Conservation (phyloP, 495 filamentous ascomycete species). For the Penicillium pancosmium region DNA sequence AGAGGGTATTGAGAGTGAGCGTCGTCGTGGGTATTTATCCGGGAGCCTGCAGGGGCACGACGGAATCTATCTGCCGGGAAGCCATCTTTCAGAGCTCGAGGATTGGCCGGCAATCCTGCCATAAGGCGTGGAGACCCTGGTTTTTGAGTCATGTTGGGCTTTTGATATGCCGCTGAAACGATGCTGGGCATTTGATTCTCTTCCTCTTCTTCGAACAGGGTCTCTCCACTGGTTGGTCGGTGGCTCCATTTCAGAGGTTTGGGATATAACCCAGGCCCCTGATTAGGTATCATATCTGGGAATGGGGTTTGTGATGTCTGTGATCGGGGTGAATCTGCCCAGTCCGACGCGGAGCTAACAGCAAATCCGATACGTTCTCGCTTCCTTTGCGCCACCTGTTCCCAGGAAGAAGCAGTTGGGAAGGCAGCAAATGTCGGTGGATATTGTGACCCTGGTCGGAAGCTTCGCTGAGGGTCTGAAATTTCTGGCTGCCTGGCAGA, state of each 20-base stretch:
- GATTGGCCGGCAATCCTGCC: constrained; percentile 42
- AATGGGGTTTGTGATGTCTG: constrained; percentile 39
- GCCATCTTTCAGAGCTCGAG: constrained; percentile 39
- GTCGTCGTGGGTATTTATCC: background rate
- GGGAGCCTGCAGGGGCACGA: constrained; percentile 10
- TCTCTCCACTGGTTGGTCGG: constrained; percentile 38
- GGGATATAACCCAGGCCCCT: constrained; percentile 34
- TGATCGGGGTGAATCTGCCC: constrained; percentile 28
- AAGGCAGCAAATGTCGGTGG: constrained; percentile 26
- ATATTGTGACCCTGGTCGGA: constrained; percentile 16
- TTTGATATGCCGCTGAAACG: background rate
- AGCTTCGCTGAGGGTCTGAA: constrained; percentile 13
- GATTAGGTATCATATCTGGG: constrained; percentile 33
- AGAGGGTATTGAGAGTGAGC: background rate
- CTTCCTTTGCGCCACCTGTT: background rate
- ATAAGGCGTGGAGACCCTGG: constrained; percentile 15
- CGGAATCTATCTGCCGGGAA: constrained; percentile 23
- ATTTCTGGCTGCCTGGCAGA: constrained; percentile 10
- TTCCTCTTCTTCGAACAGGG: constrained; percentile 46
- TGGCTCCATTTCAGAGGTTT: constrained; percentile 42
- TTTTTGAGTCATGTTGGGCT: constrained; percentile 9
- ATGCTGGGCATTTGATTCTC: constrained; percentile 8
- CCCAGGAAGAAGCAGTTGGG: constrained; percentile 8
- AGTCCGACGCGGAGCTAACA: constrained; percentile 36
- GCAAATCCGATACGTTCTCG: constrained; percentile 32